Percentiles rank a stretch among this genome's conserved stretches.
Conservation (phyloP, 2,329 filamentous ascomycete genomes). For the Phialocephala subalpina region DNA sequence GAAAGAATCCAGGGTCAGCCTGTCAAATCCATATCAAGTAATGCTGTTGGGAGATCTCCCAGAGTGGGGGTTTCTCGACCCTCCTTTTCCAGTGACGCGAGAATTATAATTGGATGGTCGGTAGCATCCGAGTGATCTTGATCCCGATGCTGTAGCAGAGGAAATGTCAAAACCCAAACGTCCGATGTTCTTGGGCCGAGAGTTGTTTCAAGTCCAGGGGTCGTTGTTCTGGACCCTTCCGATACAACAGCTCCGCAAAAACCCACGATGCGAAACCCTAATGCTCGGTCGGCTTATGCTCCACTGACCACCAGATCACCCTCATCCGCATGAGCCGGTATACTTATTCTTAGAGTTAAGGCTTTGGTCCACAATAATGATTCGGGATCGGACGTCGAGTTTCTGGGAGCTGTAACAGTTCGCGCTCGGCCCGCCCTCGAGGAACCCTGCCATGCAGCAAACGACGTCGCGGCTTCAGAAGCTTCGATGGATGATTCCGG, state of each 20-base stretch:
- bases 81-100: neutral
- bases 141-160: constrained; percentile 5
- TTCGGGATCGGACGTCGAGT: constrained; percentile 16
- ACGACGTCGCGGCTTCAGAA: constrained; percentile 24
- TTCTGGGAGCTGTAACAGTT: constrained; percentile 22
- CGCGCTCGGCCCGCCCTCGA: constrained; percentile 24
- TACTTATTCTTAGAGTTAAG: constrained; percentile 35
- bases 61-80: neutral
- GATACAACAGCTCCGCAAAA: constrained; percentile 6
- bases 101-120: constrained; percentile 7
- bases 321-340: constrained; percentile 4
- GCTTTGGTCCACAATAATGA: constrained; percentile 30
- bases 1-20: constrained; percentile 1
- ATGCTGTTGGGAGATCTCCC: constrained; percentile 2
- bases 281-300: neutral
- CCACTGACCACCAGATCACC: constrained; percentile 16
- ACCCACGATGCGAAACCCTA: neutral
- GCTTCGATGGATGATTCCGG: constrained; percentile 7
- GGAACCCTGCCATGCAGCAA: constrained; percentile 16
- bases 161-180: constrained; percentile 14
- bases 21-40: constrained; percentile 3
- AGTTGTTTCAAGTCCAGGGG: constrained; percentile 7
- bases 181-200: constrained; percentile 12
- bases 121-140: constrained; percentile 12
- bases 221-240: constrained; percentile 9